Percentiles rank a stretch among this genome's conserved stretches.
These are phyloP conservation scores for Mucor velutinosus DNA, from an alignment of 371 early-diverging fungal species.

Conservation along the genomic window DNA sequence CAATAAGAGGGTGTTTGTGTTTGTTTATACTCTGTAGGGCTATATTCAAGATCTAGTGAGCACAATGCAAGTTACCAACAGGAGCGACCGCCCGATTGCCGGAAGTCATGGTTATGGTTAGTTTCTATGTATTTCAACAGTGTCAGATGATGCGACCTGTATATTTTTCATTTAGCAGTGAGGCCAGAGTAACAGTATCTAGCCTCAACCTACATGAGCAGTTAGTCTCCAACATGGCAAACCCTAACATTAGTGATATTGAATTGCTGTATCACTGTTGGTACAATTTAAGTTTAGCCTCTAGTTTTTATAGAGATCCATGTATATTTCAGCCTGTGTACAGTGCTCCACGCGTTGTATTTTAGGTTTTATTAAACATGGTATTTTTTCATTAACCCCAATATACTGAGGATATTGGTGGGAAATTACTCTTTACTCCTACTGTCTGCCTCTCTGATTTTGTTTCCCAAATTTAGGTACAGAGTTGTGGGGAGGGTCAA, in stretches of 20 bases:
- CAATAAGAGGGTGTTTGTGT: not conserved
- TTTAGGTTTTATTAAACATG: not conserved
- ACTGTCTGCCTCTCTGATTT: not conserved
- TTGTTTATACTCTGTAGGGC: not conserved
- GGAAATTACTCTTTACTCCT: not conserved
- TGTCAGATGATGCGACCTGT: too few relatives aligned
- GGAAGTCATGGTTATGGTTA: too few relatives aligned
- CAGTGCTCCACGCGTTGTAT: not conserved
- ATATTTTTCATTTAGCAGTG: too few relatives aligned
- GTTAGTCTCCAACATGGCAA: not conserved
- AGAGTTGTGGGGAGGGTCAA: not conserved
- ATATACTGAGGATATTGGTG: not conserved
- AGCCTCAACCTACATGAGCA: not conserved
- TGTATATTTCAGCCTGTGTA: not conserved
- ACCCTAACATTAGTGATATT: not conserved
- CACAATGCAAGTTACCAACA: too few relatives aligned
- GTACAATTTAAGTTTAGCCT: not conserved
- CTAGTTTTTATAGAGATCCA: not conserved
- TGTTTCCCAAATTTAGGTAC: not conserved
- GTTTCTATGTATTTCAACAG: too few relatives aligned
- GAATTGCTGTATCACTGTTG: not conserved
- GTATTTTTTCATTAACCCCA: constrained; percentile 6
- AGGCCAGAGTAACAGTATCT: too few relatives aligned
- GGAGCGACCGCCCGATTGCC: too few relatives aligned
- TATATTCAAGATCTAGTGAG: not conserved